These are phyloP conservation scores for Dactylellina cionopaga DNA, from an alignment of 2,329 filamentous ascomycete species.

Conservation along the genomic window DNA sequence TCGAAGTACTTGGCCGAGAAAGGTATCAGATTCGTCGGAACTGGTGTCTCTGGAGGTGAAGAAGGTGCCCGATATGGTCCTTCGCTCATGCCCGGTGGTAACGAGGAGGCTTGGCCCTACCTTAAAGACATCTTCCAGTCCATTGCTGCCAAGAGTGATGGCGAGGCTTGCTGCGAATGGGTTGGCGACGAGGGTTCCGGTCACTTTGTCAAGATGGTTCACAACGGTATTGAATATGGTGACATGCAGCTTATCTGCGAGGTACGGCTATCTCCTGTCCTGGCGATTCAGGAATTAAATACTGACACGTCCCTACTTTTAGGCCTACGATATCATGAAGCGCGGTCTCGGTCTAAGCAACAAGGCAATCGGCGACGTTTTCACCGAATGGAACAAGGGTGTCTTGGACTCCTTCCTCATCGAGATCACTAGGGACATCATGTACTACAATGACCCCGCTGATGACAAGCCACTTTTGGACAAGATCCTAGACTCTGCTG, in stretches of 20 bases:
- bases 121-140: slow-evolving; percentile 99
- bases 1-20: slow-evolving; percentile 86
- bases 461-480: slow-evolving; percentile 90
- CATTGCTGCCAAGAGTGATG: slow-evolving; percentile 96
- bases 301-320: slow-evolving; percentile 51
- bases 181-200: slow-evolving; percentile 99
- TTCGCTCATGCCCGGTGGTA: slow-evolving; percentile 98
- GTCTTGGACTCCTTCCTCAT: slow-evolving; percentile 99
- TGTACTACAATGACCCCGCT: slow-evolving; percentile 92
- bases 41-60: slow-evolving; percentile 98
- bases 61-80: slow-evolving; percentile 98
- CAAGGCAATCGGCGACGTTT: slow-evolving; percentile 96
- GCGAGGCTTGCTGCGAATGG: slow-evolving; percentile 99
- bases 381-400: slow-evolving; percentile 97
- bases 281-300: not conserved
- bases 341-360: slow-evolving; percentile 86
- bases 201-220: slow-evolving; percentile 99
- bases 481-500: slow-evolving; percentile 98
- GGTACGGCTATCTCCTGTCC: slow-evolving; percentile 67
- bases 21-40: slow-evolving; percentile 94
- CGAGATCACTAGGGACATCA: slow-evolving; percentile 97
- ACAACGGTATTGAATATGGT: slow-evolving; percentile 99
- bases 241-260: slow-evolving; percentile 99
- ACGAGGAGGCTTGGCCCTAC: slow-evolving; percentile 95
- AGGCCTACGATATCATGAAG: slow-evolving; percentile 99